phyloP scores from a whole-genome alignment of 345 rosid species.

The Laguncularia racemosa region DNA sequence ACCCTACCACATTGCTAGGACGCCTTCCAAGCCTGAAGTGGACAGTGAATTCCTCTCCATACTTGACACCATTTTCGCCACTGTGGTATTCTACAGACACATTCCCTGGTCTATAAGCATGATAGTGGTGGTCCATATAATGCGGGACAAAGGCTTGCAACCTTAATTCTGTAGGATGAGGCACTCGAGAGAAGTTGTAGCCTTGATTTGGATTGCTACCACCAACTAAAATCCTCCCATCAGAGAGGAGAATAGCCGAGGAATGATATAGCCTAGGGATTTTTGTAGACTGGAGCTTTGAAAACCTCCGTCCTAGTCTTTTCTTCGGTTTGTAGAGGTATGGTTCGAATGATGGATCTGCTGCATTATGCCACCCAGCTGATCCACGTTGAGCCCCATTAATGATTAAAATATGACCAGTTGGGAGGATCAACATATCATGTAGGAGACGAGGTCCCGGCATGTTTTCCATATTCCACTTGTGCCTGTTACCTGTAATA shows the following conservation, averaged over 20 bases:
- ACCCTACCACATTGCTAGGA: constrained; percentile 14
- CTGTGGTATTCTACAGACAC: constrained; percentile 9
- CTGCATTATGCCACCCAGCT: constrained; percentile 26
- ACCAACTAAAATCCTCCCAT: constrained; percentile 42
- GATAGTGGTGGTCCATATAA: constrained; percentile 29
- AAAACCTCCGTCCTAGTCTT: constrained; percentile 19
- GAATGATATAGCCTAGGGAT: constrained; percentile 54
- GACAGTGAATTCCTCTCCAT: constrained; percentile 15
- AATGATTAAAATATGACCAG: constrained; percentile 35
- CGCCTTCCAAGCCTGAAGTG: constrained; percentile 19
- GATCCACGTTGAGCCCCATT: constrained; percentile 48
- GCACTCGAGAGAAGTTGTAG: constrained; percentile 28
- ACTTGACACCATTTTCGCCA: constrained; percentile 8
- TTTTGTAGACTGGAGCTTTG: constrained; percentile 26
- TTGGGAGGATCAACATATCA: constrained; percentile 54
- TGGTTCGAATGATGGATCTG: constrained; percentile 17
- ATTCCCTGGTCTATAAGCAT: constrained; percentile 25
- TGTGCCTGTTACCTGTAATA: constrained; percentile 23
- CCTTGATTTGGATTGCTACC: constrained; percentile 45
- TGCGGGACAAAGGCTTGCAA: constrained; percentile 36
- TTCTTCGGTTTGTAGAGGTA: constrained; percentile 28
- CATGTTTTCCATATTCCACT: constrained; percentile 51
- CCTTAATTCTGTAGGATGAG: constrained; percentile 47
- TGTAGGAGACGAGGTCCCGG: constrained; percentile 45
- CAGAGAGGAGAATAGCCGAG: constrained; percentile 39